Evolutionary conservation across 345 rosid species (phyloP).

Genomic region (Eutrema yunnanense): DNA sequence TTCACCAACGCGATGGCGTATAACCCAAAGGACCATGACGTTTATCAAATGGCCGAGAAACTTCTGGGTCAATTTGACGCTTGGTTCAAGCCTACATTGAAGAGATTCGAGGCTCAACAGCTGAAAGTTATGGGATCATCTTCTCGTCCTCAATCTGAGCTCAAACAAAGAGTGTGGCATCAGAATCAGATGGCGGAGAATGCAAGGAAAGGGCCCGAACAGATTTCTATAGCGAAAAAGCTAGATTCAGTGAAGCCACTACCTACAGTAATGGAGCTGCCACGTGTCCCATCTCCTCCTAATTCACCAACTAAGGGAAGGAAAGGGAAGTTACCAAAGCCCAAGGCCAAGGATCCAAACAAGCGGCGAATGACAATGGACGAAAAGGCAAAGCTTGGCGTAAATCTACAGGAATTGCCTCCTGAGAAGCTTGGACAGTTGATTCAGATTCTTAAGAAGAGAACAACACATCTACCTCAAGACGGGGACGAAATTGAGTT

Average conservation of each 20-base stretch:
- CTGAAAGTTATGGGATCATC: slow-evolving; percentile 19
- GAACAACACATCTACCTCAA: slow-evolving; percentile 60
- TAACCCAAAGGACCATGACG: slow-evolving; percentile 72
- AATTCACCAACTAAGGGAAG: slow-evolving; percentile 29
- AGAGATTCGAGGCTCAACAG: slow-evolving; percentile 25
- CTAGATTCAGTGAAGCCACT: slow-evolving; percentile 20
- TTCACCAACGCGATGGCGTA: slow-evolving; percentile 70
- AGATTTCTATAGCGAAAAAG: slow-evolving; percentile 30
- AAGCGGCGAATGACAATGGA: slow-evolving; percentile 71
- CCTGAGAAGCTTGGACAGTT: slow-evolving; percentile 81
- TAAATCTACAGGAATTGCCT: slow-evolving; percentile 70
- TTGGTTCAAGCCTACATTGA: slow-evolving; percentile 32
- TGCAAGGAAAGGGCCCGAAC: slow-evolving; percentile 29
- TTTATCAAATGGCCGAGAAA: slow-evolving; percentile 51
- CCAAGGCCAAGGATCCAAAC: slow-evolving; percentile 77
- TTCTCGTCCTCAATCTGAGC: slow-evolving; percentile 16
- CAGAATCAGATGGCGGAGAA: slow-evolving; percentile 15
- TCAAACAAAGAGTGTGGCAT: background rate
- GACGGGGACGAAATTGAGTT: slow-evolving; percentile 84
- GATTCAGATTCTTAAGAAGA: slow-evolving; percentile 68
- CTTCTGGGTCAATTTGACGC: slow-evolving; percentile 43
- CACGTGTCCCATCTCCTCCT: slow-evolving; percentile 15
- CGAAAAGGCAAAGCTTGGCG: slow-evolving; percentile 62
- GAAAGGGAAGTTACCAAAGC: slow-evolving; percentile 50
- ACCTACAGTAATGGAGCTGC: slow-evolving; percentile 13